These are phyloP conservation scores for Clavispora carvajalis DNA, from an alignment of 805 yeast species.

Conservation along the genomic window DNA sequence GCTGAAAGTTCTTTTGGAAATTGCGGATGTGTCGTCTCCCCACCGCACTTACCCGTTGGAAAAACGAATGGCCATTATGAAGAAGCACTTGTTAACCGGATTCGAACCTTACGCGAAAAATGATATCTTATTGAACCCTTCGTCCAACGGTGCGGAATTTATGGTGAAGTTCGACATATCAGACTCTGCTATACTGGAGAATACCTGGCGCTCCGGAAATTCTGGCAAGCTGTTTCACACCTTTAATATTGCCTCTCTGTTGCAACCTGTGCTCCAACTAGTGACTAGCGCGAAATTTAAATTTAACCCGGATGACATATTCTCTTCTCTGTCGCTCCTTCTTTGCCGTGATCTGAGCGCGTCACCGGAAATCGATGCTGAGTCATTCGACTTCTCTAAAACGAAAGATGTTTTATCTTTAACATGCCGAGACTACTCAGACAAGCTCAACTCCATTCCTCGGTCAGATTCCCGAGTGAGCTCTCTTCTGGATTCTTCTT, in stretches of 20 bases:
- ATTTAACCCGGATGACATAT: not conserved
- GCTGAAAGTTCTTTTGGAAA: slow-evolving; percentile 53
- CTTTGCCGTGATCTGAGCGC: not conserved
- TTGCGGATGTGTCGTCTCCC: slow-evolving; percentile 46
- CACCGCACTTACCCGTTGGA: slow-evolving; percentile 47
- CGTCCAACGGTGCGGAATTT: not conserved
- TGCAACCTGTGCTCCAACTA: not conserved
- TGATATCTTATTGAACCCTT: slow-evolving; percentile 9
- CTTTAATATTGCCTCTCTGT: not conserved
- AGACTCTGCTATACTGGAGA: not conserved
- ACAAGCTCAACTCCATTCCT: slow-evolving; percentile 36
- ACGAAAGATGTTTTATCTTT: not conserved
- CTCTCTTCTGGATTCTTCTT: slow-evolving; percentile 48
- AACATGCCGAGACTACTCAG: not conserved
- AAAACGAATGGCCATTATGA: slow-evolving; percentile 56
- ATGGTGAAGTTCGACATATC: not conserved
- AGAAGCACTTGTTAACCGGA: slow-evolving; percentile 45
- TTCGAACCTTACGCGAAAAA: slow-evolving; percentile 41
- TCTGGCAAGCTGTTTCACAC: not conserved
- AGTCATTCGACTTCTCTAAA: not conserved
- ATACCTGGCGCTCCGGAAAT: slow-evolving; percentile 7
- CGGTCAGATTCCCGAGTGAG: slow-evolving; percentile 35
- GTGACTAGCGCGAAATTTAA: not conserved
- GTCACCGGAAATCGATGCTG: not conserved
- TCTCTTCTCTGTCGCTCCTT: not conserved